phyloP scores from a whole-genome alignment of 768 basidiomycete genomes.

The Lepiota venenata region DNA sequence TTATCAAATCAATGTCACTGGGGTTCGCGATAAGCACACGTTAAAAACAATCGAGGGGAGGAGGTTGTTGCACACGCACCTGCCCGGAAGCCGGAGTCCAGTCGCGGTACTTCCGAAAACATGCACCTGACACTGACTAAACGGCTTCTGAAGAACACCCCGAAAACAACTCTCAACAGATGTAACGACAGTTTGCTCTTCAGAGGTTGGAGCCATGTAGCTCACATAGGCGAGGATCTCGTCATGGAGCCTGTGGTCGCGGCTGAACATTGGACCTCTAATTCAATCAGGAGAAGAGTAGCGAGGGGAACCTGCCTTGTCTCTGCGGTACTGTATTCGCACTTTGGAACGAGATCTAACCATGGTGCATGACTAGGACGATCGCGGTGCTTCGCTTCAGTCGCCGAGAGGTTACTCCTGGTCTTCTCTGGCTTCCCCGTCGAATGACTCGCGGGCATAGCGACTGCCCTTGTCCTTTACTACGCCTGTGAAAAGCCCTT shows the following conservation, averaged over 20 bases:
- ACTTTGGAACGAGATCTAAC: too few relatives aligned
- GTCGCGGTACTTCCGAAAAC: slow-evolving; percentile 64
- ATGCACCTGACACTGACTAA: slow-evolving; percentile 42
- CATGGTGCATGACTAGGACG: too few relatives aligned
- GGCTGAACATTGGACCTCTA: neutral
- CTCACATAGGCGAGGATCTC: slow-evolving; percentile 57
- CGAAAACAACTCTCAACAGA: slow-evolving; percentile 44
- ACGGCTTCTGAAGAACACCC: slow-evolving; percentile 39
- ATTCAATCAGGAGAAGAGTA: neutral
- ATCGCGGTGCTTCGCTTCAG: too few relatives aligned
- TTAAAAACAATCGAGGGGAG: slow-evolving; percentile 47
- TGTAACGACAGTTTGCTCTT: slow-evolving; percentile 46
- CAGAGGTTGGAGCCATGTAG: slow-evolving; percentile 50
- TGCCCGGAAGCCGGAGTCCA: slow-evolving; percentile 56
- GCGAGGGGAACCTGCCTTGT: neutral
- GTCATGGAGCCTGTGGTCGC: slow-evolving; percentile 49
- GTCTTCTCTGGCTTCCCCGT: too few relatives aligned
- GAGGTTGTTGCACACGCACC: slow-evolving; percentile 37
- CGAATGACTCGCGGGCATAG: too few relatives aligned
- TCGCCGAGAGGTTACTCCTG: too few relatives aligned
- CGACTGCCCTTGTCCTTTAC: too few relatives aligned
- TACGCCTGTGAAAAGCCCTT: too few relatives aligned
- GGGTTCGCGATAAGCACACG: slow-evolving; percentile 9
- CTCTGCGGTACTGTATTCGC: neutral
- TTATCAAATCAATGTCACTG: slow-evolving; percentile 20